Conservation (phyloP, 202 grass and related monocot genomes). For the Cymbopogon flexuosus region DNA sequence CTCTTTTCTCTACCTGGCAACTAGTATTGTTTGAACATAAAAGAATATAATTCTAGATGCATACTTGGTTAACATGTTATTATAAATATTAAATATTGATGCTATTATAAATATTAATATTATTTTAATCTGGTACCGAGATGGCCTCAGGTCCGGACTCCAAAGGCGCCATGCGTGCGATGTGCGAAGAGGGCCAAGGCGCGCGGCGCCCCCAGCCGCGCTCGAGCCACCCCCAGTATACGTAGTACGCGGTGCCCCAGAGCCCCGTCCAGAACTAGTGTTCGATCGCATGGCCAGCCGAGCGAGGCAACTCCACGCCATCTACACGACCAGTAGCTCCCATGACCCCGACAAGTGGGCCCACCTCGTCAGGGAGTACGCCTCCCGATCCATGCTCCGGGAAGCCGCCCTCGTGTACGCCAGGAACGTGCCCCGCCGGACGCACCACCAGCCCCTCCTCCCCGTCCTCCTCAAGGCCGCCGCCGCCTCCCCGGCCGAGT, state of each 20-base stretch:
- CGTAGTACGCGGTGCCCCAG: background rate
- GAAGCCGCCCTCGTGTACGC: conserved; percentile 43
- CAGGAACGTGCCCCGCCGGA: conserved; percentile 25
- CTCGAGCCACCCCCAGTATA: no score
- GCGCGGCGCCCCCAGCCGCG: no score
- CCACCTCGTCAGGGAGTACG: conserved; percentile 34
- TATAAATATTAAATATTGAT: no score
- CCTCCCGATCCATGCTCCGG: conserved; percentile 15
- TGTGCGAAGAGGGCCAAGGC: no score
- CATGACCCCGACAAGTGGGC: conserved; percentile 26
- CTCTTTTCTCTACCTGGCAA: background rate
- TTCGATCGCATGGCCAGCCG: conserved; percentile 6
- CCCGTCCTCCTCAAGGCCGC: conserved; percentile 53
- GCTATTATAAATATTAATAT: no score
- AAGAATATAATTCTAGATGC: background rate
- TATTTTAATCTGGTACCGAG: no score
- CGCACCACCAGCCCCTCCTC: conserved; percentile 40
- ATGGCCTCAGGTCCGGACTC: no score
- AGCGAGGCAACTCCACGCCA: conserved; percentile 38
- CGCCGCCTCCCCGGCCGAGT: background rate
- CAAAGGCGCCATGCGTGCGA: no score
- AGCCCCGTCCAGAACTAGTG: background rate
- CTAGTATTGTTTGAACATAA: background rate
- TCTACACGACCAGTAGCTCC: conserved; percentile 1
- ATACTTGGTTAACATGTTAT: background rate